These are phyloP conservation scores for Kuraishia hungarica DNA, from an alignment of 805 yeast species.

Conservation along the genomic window DNA sequence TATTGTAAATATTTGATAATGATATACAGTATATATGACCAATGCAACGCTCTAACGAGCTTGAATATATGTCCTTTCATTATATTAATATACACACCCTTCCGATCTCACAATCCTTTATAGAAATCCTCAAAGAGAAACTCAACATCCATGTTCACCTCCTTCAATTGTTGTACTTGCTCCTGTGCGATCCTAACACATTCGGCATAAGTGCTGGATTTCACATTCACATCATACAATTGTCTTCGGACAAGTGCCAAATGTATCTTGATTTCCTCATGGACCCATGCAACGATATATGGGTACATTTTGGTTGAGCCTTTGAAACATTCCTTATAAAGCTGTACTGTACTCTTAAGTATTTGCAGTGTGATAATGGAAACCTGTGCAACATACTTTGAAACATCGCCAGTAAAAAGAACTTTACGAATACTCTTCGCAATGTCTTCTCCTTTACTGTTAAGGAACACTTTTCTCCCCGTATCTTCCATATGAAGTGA, in stretches of 20 bases:
- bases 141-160: conserved; percentile 67
- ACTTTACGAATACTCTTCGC: conserved; percentile 39
- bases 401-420: conserved; percentile 46
- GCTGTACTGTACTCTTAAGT: conserved; percentile 46
- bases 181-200: conserved; percentile 46
- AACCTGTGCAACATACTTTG: conserved; percentile 47
- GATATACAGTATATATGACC: too few relatives aligned
- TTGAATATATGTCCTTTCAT: too few relatives aligned
- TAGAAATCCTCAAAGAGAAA: conserved; percentile 44
- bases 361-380: conserved; percentile 56
- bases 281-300: conserved; percentile 69
- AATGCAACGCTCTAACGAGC: background rate
- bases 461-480: conserved; percentile 41
- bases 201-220: conserved; percentile 41
- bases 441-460: conserved; percentile 37
- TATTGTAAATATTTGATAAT: background rate
- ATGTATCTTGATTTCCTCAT: conserved; percentile 52
- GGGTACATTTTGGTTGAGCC: conserved; percentile 17
- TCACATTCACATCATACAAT: conserved; percentile 50
- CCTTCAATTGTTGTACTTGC: conserved; percentile 55
- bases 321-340: conserved; percentile 46
- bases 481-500: conserved; percentile 34
- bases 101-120: background rate
- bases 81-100: too few relatives aligned
- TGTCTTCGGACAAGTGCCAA: conserved; percentile 57